Base-by-base conservation (phyloP, 495 filamentous ascomycete genomes). In the Neurospora sp. region DNA sequence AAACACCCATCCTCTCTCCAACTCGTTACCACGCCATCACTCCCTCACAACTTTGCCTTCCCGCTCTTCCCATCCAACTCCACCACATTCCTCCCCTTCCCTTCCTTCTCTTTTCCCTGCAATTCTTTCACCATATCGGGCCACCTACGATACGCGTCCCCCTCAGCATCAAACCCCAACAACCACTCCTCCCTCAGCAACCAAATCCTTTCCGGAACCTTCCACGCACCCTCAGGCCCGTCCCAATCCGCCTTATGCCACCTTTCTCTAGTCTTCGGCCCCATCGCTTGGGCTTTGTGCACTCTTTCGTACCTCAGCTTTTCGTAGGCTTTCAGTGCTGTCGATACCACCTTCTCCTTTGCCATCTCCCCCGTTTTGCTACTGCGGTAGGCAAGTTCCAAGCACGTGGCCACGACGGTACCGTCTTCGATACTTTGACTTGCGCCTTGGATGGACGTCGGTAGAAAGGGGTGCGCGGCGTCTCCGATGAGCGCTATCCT, bases 351-450 rank as follows among this genome's bases (percentile, higher is more conserved):
- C 0, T 65, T 7, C 53, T 65, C 11, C 5, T 31, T 61, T 16
- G 14, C 7, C 53, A 65, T 31, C 1, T 10, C 12, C 0, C 27
- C 3, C 22, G 0, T 2, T 9, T 18, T 18, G 41, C 82, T 77
- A 3, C 65, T 72, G 31, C 81, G 81, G 7, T 80, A 81, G 12
- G 77, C 75, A 38, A 84, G 78, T 74, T 84, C 81, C 71, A 94
- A 81, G 70, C 88, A 90, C 8, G 89, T 85, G 7, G 91, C 91
- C 7, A 93, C 77, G 1, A 88, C 88, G 1, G 88, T 87, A 3
- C 88, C 92, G 78, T 93, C 92, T 75, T 94, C 92, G 74, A 93
- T 89, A 0, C 91, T 89, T 75, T 92, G 78, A 39, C 87, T 91
- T 0, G 89, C 91, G 0, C 92, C 92, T 73, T 92, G 89, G n/a